Conservation (phyloP, 2,329 filamentous ascomycete species). For the Macrophomina pseudophaseolina region DNA sequence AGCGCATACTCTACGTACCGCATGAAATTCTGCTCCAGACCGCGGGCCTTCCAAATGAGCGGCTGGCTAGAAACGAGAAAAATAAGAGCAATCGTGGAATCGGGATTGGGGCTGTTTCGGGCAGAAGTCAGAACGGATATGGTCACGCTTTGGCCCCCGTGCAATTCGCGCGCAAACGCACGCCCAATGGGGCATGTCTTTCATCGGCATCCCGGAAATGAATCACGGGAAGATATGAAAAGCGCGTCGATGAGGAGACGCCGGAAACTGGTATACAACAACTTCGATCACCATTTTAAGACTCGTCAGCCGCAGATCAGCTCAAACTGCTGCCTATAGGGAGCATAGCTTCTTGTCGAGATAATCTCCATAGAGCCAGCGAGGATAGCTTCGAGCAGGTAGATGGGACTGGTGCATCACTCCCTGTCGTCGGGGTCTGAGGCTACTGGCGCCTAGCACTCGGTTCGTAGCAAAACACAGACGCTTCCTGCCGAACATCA, state of each 20-base stretch:
- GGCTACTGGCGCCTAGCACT: constrained; percentile 52
- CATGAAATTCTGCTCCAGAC: not conserved
- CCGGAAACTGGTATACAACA: constrained; percentile 27
- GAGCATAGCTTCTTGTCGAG: constrained; percentile 71
- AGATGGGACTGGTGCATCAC: constrained; percentile 29
- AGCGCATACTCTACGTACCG: not conserved
- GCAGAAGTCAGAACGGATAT: constrained; percentile 7
- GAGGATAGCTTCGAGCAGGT: constrained; percentile 50
- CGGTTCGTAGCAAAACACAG: constrained; percentile 72
- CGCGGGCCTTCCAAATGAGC: constrained; percentile 6
- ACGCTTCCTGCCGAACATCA: constrained; percentile 48
- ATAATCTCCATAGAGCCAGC: constrained; percentile 69
- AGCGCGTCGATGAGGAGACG: constrained; percentile 14
- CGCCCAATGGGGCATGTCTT: not conserved
- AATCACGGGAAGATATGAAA: constrained; percentile 18
- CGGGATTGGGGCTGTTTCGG: constrained; percentile 13
- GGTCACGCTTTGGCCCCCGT: constrained; percentile 10
- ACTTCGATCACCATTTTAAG: constrained; percentile 26
- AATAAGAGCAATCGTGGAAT: constrained; percentile 1
- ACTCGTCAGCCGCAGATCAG: constrained; percentile 25
- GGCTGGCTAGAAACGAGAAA: constrained; percentile 16
- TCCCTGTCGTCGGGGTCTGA: constrained; percentile 19
- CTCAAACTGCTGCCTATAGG: constrained; percentile 47
- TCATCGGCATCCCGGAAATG: constrained; percentile 15
- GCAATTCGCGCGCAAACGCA: constrained; percentile 10